Evolutionary conservation across 345 rosid genomes (phyloP).

Genomic region (Citrus reticulata): DNA sequence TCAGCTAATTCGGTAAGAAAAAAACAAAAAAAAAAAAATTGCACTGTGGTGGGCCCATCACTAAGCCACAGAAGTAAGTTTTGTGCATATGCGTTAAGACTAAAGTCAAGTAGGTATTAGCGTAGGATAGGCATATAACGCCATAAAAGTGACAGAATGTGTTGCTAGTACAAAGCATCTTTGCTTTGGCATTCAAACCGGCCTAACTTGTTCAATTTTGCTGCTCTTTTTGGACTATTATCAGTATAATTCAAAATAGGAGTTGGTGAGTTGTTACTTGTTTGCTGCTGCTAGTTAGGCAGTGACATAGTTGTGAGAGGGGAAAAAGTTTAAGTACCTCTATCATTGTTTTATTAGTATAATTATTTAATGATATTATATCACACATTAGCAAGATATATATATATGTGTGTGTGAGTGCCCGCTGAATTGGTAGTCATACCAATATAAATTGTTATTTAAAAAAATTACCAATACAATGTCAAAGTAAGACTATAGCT

Average conservation of each 20-base stretch:
- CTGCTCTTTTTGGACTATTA: background rate
- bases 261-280: background rate
- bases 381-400: fast-evolving
- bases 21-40: too few relatives aligned
- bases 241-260: background rate
- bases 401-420: too few relatives aligned
- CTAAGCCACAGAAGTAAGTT: too few relatives aligned
- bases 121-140: background rate
- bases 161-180: conserved; percentile 3
- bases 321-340: too few relatives aligned
- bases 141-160: background rate
- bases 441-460: background rate
- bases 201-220: background rate
- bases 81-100: too few relatives aligned
- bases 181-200: background rate
- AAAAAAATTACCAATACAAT: background rate
- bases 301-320: background rate
- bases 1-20: too few relatives aligned
- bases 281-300: background rate
- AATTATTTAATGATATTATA: too few relatives aligned
- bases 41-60: too few relatives aligned
- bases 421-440: background rate
- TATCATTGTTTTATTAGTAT: fast-evolving
- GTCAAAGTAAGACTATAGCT: background rate
- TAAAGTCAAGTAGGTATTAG: background rate